Base-by-base conservation (phyloP, 768 basidiomycete genomes). In the Ephemerocybe angulata region DNA sequence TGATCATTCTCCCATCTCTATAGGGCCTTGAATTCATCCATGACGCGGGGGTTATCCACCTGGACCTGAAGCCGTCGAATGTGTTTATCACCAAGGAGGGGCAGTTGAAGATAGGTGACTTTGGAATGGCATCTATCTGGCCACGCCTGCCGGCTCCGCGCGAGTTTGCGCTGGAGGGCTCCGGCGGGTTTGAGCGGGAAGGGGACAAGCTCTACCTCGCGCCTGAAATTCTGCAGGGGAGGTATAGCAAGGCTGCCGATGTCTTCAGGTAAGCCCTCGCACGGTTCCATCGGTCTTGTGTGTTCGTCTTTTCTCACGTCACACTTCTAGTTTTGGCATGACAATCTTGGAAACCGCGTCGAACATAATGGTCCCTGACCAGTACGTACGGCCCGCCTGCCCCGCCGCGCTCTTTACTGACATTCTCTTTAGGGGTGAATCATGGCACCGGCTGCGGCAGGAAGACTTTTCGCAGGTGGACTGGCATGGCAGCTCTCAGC, bases 181-280 rank as follows among this genome's bases (percentile, higher is more conserved):
- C 67, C 7, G 63, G 72, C 50, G 80, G 77, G 7, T 93, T 98
- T 67, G 96, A 98, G 70, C 82, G 97, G 15, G 97, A 99, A 70
- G 97, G 97, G 4, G 97, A 99, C 71, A 89, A 98, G 68, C 78
- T 95, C 60, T 99, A 99, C 74, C 82, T 99, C 73, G 94, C 97
- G 37, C 93, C 93, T 11, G 97, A 99, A 73, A 90, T 98, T 38
- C 76, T 99, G 50, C 86, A 93, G 67, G 96, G 96, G 29, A 77
- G 76, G 53, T 99, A 98, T 70, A 87, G 94, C 63, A 90, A 86
- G 72, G 91, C 89, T 57, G 95, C 97, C 51, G 97, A 99, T 76
- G 84, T 98, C 53, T 99, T 98, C 78, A 94, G 90, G 94, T 93
- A 67, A 72, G 87, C 35, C 46, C 8, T 75, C 58, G 57, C 65